These are phyloP conservation scores for Epichloe elymi DNA, from an alignment of 2,329 filamentous ascomycete genomes.

Conservation along the genomic window DNA sequence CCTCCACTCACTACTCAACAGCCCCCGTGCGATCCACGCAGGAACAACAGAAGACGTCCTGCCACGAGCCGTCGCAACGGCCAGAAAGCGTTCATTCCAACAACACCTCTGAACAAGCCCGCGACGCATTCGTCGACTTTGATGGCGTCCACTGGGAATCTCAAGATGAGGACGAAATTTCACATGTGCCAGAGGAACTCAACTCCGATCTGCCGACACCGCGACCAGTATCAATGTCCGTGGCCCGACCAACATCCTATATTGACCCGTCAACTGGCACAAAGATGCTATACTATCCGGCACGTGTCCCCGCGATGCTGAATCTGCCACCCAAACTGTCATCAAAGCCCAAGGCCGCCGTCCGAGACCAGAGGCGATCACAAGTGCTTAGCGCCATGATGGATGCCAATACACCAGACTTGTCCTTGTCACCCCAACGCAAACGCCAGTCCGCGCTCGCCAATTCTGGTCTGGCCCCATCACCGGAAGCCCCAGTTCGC, in stretches of 20 bases:
- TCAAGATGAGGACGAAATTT: conserved; percentile 23
- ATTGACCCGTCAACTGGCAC: conserved; percentile 53
- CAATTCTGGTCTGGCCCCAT: conserved; percentile 7
- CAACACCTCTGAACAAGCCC: conserved; percentile 51
- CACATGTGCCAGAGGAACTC: conserved; percentile 10
- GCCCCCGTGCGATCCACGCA: background rate
- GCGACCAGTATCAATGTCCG: conserved; percentile 12
- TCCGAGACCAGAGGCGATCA: conserved; percentile 58
- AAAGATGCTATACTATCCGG: conserved; percentile 88
- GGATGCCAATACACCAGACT: conserved; percentile 9
- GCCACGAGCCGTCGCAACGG: conserved; percentile 10
- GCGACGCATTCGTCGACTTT: conserved; percentile 64
- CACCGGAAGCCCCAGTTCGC: conserved; percentile 10
- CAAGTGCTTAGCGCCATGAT: conserved; percentile 55
- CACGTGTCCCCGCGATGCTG: conserved; percentile 84
- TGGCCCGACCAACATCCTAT: conserved; percentile 41
- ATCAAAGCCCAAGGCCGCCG: conserved; percentile 49
- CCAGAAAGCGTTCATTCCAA: conserved; percentile 38
- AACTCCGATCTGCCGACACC: conserved; percentile 13
- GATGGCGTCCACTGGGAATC: conserved; percentile 66
- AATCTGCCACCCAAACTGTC: conserved; percentile 85
- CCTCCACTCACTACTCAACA: background rate
- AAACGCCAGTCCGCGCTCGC: conserved; percentile 13
- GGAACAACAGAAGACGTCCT: background rate
- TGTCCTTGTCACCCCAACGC: conserved; percentile 1